Base-by-base conservation (phyloP, 805 yeast species). In the Candida anglica region DNA sequence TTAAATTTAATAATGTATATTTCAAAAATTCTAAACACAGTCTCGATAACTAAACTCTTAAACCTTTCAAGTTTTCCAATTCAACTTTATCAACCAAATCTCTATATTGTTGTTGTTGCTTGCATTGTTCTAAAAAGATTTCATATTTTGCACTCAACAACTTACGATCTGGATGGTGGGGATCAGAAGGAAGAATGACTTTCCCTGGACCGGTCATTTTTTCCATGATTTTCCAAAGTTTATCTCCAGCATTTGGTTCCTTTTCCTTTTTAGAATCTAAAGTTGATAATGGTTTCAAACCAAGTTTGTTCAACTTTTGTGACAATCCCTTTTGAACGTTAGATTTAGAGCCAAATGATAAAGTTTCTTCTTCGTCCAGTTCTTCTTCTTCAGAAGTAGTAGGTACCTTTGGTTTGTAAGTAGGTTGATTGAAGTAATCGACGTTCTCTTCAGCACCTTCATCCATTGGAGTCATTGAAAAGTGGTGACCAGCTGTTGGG, bases 211-310 rank as follows among this genome's bases (percentile, higher is more conserved):
- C 91, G 1, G 95, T 82, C 67, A 89, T 71, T 40, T 73, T 71
- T 44, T 75, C 74, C 98, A 93, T 93, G 24, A 83, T 79, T 23
- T 78, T 75, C 98, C 98, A 91, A 38, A 93, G 66, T 36, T 69
- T 72, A 42, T 78, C 80, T 21, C 86, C 86, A 3, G 75, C 60
- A 26, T 54, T 50, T 35, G 38, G 36, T n/a, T 38, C 32, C 6
- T 28, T 27, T 14, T 31, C 38, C 23, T 53, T 48, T 38, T 53
- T 52, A 30, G 58, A 37, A 23, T 45, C 44, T 30, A 48, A 32
- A 24, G 53, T 39, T 8, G 73, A 56, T 48, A 67, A 62, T 18
- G 72, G 71, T 45, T 64, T 67, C 40, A 66, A 51, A 18, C 56
- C 55, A 34, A 58, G 43, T 6, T 37, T 27, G 39, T 58, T 46